Conservation (phyloP, 176 grass and related monocot species). For the Thalia dealbata region DNA sequence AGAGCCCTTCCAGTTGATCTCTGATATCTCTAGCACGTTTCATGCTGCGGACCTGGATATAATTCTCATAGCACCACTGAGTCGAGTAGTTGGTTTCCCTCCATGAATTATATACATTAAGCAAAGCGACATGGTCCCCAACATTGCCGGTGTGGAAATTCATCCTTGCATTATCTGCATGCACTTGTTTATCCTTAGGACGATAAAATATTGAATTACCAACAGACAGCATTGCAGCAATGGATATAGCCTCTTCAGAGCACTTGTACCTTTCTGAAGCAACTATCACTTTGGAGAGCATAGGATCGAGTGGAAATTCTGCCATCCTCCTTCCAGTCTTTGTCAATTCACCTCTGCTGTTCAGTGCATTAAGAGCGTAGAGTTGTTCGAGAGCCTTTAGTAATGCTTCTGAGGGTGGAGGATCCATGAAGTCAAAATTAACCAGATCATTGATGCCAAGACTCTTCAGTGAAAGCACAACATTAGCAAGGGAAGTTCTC, state of each 20-base stretch:
- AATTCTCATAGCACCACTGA: constrained; percentile 94
- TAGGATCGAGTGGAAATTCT: constrained; percentile 89
- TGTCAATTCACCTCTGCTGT: constrained; percentile 77
- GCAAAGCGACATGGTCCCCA: constrained; percentile 77
- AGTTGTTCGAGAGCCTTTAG: constrained; percentile 84
- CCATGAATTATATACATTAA: constrained; percentile 96
- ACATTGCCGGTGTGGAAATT: constrained; percentile 92
- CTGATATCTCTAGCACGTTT: constrained; percentile 81
- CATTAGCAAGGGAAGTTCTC: constrained; percentile 79
- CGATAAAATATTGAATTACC: constrained; percentile 96
- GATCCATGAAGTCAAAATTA: constrained; percentile 99
- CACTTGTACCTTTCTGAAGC: constrained; percentile 85
- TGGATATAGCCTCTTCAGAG: constrained; percentile 71
- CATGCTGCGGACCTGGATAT: constrained; percentile 95
- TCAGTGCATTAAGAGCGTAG: constrained; percentile 88
- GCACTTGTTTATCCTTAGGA: constrained; percentile 91
- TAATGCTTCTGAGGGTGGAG: constrained; percentile 78
- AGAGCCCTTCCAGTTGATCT: constrained; percentile 83
- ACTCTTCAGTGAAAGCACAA: constrained; percentile 88
- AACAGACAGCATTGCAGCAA: constrained; percentile 74
- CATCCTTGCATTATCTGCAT: constrained; percentile 82
- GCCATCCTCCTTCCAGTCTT: constrained; percentile 96
- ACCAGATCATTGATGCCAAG: constrained; percentile 90
- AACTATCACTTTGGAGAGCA: constrained; percentile 88
- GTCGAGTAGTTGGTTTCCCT: constrained; percentile 85